These are phyloP conservation scores for Hirsutella minnesotensis DNA, from an alignment of 2,329 filamentous ascomycete species.

Conservation along the genomic window DNA sequence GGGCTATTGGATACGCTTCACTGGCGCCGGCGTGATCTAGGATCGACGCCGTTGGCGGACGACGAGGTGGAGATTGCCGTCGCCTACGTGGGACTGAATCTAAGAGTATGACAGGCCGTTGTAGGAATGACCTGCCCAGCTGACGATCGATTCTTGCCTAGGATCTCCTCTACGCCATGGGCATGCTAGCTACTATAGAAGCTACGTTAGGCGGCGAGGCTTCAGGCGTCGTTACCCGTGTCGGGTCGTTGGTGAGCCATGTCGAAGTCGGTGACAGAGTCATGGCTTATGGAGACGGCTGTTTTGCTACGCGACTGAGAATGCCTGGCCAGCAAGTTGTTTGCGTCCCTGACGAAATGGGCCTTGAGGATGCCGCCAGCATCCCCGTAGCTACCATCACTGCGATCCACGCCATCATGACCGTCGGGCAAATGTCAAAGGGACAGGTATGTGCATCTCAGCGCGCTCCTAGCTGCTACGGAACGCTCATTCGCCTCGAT, in stretches of 20 bases:
- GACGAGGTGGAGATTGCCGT: neutral
- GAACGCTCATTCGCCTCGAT: neutral
- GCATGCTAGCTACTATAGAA: neutral
- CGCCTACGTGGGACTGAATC: neutral
- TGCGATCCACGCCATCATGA: conserved; percentile 10
- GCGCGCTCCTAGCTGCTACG: neutral
- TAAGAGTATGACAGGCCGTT: neutral
- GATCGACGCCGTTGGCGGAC: neutral
- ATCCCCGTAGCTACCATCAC: conserved; percentile 21
- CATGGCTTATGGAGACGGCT: conserved; percentile 9
- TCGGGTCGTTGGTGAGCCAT: conserved; percentile 5
- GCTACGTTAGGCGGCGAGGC: conserved; percentile 16
- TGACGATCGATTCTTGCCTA: neutral
- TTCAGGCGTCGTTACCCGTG: conserved; percentile 10
- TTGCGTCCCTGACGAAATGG: conserved; percentile 20
- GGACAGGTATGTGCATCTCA: conserved; percentile 5
- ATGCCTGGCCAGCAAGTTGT: conserved; percentile 4
- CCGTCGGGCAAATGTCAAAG: conserved; percentile 3
- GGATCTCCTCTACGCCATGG: conserved; percentile 7
- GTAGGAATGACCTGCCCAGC: neutral
- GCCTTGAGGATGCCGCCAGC: conserved; percentile 20
- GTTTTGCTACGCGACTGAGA: conserved; percentile 12
- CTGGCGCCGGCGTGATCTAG: neutral
- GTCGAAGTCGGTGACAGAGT: conserved; percentile 23
- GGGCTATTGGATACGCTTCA: neutral